phyloP scores from a whole-genome alignment of 306 rosid species.

The Sphenostylis stenocarpa region DNA sequence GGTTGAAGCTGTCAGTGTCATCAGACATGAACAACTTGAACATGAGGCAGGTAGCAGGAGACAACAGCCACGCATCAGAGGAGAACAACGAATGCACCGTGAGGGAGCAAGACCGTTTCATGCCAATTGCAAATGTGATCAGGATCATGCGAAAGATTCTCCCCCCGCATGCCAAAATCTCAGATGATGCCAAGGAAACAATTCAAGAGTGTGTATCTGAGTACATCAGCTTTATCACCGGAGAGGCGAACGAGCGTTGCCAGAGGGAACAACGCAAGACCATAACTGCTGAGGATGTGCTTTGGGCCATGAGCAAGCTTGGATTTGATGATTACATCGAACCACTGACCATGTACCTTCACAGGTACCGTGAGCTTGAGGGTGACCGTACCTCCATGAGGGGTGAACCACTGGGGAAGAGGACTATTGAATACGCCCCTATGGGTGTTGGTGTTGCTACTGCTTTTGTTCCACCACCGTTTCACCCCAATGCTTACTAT shows the following conservation, averaged over 20 bases:
- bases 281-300: slow-evolving; percentile 81
- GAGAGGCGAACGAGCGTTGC: slow-evolving; percentile 90
- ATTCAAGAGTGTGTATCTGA: slow-evolving; percentile 88
- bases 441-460: slow-evolving; percentile 34
- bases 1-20: slow-evolving; percentile 44
- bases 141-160: slow-evolving; percentile 86
- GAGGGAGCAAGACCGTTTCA: slow-evolving; percentile 85
- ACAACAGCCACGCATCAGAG: slow-evolving; percentile 23
- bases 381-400: slow-evolving; percentile 66
- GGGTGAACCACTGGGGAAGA: slow-evolving; percentile 50
- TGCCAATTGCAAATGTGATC: slow-evolving; percentile 94
- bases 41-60: not conserved
- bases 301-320: slow-evolving; percentile 88
- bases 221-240: slow-evolving; percentile 85
- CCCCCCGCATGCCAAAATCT: slow-evolving; percentile 75
- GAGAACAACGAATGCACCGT: slow-evolving; percentile 64
- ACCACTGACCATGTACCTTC: slow-evolving; percentile 66
- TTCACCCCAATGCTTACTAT: slow-evolving; percentile 49
- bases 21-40: slow-evolving; percentile 31
- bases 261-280: slow-evolving; percentile 88
- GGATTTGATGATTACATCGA: slow-evolving; percentile 91
- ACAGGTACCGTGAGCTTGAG: slow-evolving; percentile 74
- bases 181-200: slow-evolving; percentile 82
- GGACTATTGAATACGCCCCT: slow-evolving; percentile 32
- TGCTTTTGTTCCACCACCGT: slow-evolving; percentile 43